These are phyloP conservation scores for Aspergillus puulaauensis DNA, from an alignment of 2,329 filamentous ascomycete species.

Conservation along the genomic window DNA sequence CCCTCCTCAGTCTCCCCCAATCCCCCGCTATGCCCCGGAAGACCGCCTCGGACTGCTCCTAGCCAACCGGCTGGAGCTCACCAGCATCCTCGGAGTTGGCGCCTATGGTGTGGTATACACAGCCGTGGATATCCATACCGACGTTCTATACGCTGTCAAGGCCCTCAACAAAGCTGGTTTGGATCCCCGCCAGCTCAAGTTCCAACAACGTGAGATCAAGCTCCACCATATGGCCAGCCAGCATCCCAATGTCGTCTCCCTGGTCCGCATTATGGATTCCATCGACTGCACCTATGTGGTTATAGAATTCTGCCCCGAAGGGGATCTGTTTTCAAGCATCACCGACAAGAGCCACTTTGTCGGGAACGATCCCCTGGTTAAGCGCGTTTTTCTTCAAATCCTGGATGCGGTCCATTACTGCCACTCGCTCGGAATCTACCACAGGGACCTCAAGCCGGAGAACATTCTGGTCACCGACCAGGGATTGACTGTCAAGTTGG, in stretches of 20 bases:
- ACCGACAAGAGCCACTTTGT: slow-evolving; percentile 92
- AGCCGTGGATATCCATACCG: slow-evolving; percentile 78
- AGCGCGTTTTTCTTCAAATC: slow-evolving; percentile 88
- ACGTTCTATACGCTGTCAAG: slow-evolving; percentile 89
- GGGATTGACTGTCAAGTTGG: slow-evolving; percentile 88
- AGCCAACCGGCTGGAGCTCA: slow-evolving; percentile 79
- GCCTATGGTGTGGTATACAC: slow-evolving; percentile 96
- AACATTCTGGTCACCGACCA: slow-evolving; percentile 91
- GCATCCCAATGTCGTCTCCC: slow-evolving; percentile 89
- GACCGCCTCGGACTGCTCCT: slow-evolving; percentile 82
- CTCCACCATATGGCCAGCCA: slow-evolving; percentile 86
- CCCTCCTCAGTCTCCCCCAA: slow-evolving; percentile 45
- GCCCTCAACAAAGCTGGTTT: slow-evolving; percentile 91
- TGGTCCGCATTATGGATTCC: slow-evolving; percentile 90
- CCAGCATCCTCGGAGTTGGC: slow-evolving; percentile 82
- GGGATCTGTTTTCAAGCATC: slow-evolving; percentile 96
- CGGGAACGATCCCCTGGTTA: slow-evolving; percentile 85
- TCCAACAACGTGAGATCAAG: slow-evolving; percentile 90
- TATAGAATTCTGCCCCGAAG: slow-evolving; percentile 94
- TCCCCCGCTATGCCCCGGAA: slow-evolving; percentile 64
- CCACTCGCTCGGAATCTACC: slow-evolving; percentile 91
- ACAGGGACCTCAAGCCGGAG: slow-evolving; percentile 96
- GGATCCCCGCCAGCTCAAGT: slow-evolving; percentile 81
- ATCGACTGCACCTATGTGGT: slow-evolving; percentile 93
- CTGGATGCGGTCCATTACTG: slow-evolving; percentile 95